These are phyloP conservation scores for Backusella tarrabulga DNA, from an alignment of 192 early-diverging fungal species.

Conservation along the genomic window DNA sequence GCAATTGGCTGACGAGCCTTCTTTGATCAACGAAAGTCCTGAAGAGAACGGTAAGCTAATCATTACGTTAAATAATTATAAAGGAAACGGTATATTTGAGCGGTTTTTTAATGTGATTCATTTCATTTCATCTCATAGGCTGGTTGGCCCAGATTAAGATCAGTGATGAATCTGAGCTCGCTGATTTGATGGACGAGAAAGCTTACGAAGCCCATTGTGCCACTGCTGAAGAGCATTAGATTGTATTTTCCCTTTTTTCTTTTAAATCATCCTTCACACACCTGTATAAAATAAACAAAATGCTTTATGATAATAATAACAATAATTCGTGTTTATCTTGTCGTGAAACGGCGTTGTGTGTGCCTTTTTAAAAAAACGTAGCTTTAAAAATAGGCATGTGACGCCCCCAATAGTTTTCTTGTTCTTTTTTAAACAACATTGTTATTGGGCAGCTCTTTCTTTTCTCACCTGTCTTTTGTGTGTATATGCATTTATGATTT, in stretches of 20 bases:
- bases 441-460: not conserved
- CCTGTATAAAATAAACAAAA: constrained; percentile 15
- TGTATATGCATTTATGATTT: constrained; percentile 14
- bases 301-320: not conserved
- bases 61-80: not conserved
- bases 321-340: not conserved
- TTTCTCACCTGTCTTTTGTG: not conserved
- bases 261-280: not conserved
- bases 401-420: not conserved
- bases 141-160: constrained; percentile 95
- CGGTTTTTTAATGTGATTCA: not conserved
- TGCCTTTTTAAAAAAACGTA: too few relatives aligned
- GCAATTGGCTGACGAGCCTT: constrained; percentile 62
- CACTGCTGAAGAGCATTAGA: constrained; percentile 31
- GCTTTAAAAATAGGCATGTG: not conserved
- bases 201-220: constrained; percentile 64
- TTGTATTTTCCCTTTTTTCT: not conserved
- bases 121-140: constrained; percentile 46
- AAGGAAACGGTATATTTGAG: not conserved
- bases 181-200: constrained; percentile 67
- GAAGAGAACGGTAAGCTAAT: constrained; percentile 64
- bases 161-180: constrained; percentile 61
- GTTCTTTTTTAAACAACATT: not conserved
- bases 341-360: too few relatives aligned
- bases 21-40: constrained; percentile 74